Base-by-base conservation (phyloP, 495 filamentous ascomycete genomes). In the Penicillium angulare region DNA sequence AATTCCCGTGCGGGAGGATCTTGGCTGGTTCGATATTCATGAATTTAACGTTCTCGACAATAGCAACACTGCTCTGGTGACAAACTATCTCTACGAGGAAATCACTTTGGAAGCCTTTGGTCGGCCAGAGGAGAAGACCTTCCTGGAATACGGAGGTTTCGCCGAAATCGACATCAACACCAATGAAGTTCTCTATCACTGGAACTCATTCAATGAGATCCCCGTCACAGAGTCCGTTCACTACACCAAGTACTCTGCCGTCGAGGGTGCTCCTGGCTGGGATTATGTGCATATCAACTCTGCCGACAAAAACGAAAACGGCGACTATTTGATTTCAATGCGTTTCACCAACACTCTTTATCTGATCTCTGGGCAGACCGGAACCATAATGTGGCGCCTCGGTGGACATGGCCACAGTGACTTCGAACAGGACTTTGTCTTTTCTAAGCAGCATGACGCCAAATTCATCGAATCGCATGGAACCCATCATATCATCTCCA, bases 241-340 rank as follows among this genome's bases (percentile, higher is more conserved):
- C 26, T 61, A 64, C 33, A 2, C 23, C 16, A 45, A 27, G 3
- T 8, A 10, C n/a, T 52, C 55, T 13, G 20, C 22, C 3, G 43
- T 55, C 1, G 57, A 63, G 32, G 59, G 35, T 21, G 31, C 36
- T 1, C 67, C 64, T 1, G 69, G 62, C 6, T 82, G 77, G 76
- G 79, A 86, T 53, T 83, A 80, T 59, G 79, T 83, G 62, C 80
- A 83, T 53, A 75, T 83, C 56, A 83, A 83, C 61, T 74, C 77
- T n/a, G 70, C 83, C 35, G 81, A 83, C 59, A 79, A 80, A 61
- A 74, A 79, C 53, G 50, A 49, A 5, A 61, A 68, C 1, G 80
- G 81, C 7, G 74, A 82, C 56, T 86, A 82, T 50, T 49, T 84
- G 18, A 72, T 86, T 32, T 84, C 81, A 0, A 69, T 74, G 21